phyloP scores from a whole-genome alignment of 257 asterid genomes.

The Solanum chiquidenum region DNA sequence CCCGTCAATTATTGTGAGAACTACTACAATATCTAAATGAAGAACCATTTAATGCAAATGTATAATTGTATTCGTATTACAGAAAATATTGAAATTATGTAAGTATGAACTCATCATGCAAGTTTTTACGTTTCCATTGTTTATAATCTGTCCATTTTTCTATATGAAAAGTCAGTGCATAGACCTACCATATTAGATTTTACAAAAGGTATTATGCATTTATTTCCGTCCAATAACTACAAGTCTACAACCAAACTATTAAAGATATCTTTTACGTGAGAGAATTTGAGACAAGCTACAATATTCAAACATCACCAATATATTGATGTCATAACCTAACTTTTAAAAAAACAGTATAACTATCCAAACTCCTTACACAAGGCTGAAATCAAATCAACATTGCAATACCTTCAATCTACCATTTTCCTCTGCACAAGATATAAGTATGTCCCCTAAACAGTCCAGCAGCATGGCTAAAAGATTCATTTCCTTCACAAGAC shows the following conservation, averaged over 20 bases:
- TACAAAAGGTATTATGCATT: not conserved
- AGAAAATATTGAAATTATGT: not conserved
- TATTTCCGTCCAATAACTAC: not conserved
- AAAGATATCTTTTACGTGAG: not conserved
- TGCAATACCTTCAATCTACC: constrained; percentile 69
- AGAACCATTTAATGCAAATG: not conserved
- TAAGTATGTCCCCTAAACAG: constrained; percentile 54
- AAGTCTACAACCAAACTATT: not conserved
- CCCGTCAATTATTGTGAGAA: not conserved
- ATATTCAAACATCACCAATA: not conserved
- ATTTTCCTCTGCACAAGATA: constrained; percentile 57
- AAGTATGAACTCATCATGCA: not conserved
- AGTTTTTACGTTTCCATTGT: not conserved
- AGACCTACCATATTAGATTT: not conserved
- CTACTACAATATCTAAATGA: not conserved
- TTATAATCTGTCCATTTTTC: not conserved
- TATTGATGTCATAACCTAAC: not conserved
- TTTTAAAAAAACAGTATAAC: not conserved
- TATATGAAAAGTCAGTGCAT: not conserved
- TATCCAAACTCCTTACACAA: not conserved
- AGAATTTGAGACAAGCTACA: not conserved
- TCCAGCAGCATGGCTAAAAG: constrained; percentile 71
- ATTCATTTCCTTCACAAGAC: constrained; percentile 89
- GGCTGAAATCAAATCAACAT: not conserved
- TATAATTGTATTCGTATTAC: not conserved